Percentiles rank a stretch among this genome's conserved stretches.
phyloP scores from a whole-genome alignment of 805 yeast species.

The Kregervanrija delftensis region DNA sequence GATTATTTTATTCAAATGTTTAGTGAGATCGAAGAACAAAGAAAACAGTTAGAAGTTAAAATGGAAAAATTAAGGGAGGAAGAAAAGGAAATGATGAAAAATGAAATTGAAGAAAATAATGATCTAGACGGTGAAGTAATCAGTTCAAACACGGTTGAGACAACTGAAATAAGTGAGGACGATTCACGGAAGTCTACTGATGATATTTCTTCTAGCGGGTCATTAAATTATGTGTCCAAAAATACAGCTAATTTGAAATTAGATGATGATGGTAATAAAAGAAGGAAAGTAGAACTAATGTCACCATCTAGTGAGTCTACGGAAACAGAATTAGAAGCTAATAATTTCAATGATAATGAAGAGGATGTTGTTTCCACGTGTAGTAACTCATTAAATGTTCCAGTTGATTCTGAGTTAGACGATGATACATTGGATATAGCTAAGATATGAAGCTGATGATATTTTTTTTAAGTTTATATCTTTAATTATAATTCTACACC shows the following conservation, averaged over 20 bases:
- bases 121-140: background rate
- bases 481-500: no score
- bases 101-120: background rate
- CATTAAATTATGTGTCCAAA: background rate
- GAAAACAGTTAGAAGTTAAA: slow-evolving; percentile 6
- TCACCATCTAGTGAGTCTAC: slow-evolving; percentile 1
- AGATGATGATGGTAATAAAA: slow-evolving; percentile 7
- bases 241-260: background rate
- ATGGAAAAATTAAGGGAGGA: slow-evolving; percentile 2
- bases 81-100: background rate
- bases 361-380: background rate
- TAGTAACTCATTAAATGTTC: no score
- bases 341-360: background rate
- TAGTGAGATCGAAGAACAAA: slow-evolving; percentile 28
- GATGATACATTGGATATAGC: no score
- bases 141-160: background rate
- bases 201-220: background rate
- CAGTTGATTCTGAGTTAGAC: no score
- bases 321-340: no score
- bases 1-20: slow-evolving; percentile 35
- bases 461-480: no score
- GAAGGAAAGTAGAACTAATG: slow-evolving; percentile 6
- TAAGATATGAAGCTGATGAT: no score
- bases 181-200: slow-evolving; percentile 1
- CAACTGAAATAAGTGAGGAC: slow-evolving; percentile 1